A percentile compares a stretch with the other conserved stretches of the same genome.
phyloP scores from a whole-genome alignment of 2,329 filamentous ascomycete species.

The Trichophaea hybrida region DNA sequence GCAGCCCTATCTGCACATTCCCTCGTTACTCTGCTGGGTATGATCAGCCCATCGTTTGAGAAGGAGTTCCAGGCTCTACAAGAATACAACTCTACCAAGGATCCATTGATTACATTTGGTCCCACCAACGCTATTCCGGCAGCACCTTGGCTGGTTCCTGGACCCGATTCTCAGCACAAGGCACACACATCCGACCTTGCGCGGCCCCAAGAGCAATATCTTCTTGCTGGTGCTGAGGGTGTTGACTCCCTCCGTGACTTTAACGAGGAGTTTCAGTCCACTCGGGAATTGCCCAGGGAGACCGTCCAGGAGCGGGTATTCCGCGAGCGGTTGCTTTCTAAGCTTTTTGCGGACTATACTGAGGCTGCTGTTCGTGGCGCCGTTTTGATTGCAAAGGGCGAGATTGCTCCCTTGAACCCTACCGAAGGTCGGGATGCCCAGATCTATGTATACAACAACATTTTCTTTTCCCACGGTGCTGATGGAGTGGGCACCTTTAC shows the following conservation, averaged over 20 bases:
- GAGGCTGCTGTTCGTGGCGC: constrained; percentile 87
- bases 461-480: constrained; percentile 97
- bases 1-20: constrained; percentile 75
- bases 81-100: constrained; percentile 69
- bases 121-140: constrained; percentile 89
- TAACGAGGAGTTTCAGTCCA: constrained; percentile 98
- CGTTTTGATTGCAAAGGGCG: constrained; percentile 78
- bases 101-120: constrained; percentile 84
- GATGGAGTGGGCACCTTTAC: constrained; percentile 96
- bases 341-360: constrained; percentile 94
- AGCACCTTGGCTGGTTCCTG: constrained; percentile 78
- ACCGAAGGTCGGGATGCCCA: constrained; percentile 86
- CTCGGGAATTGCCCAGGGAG: constrained; percentile 83
- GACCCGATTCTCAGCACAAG: constrained; percentile 45
- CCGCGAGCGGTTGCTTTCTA: constrained; percentile 81
- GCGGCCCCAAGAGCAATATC: constrained; percentile 79
- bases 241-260: constrained; percentile 90
- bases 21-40: constrained; percentile 60
- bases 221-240: constrained; percentile 82
- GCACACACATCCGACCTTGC: constrained; percentile 71
- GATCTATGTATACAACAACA: constrained; percentile 99
- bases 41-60: constrained; percentile 72
- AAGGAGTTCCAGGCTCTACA: constrained; percentile 63
- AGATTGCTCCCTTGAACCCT: constrained; percentile 85
- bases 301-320: constrained; percentile 92